Percentiles rank a stretch among this genome's conserved stretches.
Evolutionary conservation across 192 early-diverging fungal species (phyloP).

Genomic region (Entophlyctis helioformis): DNA sequence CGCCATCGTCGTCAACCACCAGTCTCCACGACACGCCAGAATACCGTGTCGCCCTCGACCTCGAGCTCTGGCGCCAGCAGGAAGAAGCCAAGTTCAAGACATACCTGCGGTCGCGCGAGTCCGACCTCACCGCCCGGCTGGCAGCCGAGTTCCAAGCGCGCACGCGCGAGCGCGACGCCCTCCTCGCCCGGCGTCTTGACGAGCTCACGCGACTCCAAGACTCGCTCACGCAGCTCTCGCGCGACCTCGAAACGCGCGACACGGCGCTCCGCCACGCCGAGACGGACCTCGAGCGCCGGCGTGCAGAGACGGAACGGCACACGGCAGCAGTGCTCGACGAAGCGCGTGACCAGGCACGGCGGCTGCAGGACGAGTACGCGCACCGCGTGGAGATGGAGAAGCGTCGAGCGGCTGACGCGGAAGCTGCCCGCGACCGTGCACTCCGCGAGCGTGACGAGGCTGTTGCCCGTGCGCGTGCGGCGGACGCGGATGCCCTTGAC

Average conservation of each 20-base stretch:
- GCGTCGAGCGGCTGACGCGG: slow-evolving; percentile 10
- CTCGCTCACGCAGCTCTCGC: slow-evolving; percentile 6
- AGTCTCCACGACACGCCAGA: slow-evolving; percentile 24
- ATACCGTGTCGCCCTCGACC: slow-evolving; percentile 35
- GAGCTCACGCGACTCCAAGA: slow-evolving; percentile 16
- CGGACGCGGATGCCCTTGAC: too few relatives aligned
- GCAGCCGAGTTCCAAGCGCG: slow-evolving; percentile 20
- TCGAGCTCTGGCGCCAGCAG: slow-evolving; percentile 31
- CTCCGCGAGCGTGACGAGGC: slow-evolving; percentile 11
- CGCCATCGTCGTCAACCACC: too few relatives aligned
- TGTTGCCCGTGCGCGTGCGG: too few relatives aligned
- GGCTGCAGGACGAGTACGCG: slow-evolving; percentile 23
- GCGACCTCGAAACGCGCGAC: slow-evolving; percentile 20
- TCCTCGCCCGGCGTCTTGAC: slow-evolving; percentile 7
- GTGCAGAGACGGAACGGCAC: slow-evolving; percentile 10
- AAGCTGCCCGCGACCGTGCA: slow-evolving; percentile 11
- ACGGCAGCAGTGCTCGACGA: slow-evolving; percentile 5
- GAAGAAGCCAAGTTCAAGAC: slow-evolving; percentile 26
- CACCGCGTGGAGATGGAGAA: slow-evolving; percentile 19
- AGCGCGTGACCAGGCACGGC: slow-evolving; percentile 10
- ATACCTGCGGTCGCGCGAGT: slow-evolving; percentile 18
- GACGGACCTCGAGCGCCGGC: not conserved
- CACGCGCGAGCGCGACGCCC: slow-evolving; percentile 16
- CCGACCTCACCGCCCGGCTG: slow-evolving; percentile 12
- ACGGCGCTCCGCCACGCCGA: slow-evolving; percentile 6